Conservation (phyloP, 2,329 filamentous ascomycete species). For the Eurotiales sp. region DNA sequence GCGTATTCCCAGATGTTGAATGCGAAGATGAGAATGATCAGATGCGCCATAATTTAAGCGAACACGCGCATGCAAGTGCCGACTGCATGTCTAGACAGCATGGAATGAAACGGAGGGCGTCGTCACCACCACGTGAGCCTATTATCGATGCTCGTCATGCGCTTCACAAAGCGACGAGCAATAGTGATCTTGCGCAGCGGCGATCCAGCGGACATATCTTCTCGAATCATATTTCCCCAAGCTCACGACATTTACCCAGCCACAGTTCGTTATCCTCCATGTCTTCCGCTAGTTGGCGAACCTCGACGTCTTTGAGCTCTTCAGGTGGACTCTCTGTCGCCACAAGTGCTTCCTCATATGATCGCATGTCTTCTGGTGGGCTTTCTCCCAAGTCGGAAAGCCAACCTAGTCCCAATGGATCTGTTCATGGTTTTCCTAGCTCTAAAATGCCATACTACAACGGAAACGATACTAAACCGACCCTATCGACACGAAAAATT, state of each 20-base stretch:
- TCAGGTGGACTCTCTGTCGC: constrained; percentile 56
- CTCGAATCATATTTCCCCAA: constrained; percentile 52
- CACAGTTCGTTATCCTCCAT: constrained; percentile 63
- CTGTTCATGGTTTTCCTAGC: constrained; percentile 31
- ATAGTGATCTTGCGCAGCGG: constrained; percentile 53
- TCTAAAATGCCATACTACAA: constrained; percentile 25
- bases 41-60: constrained; percentile 36
- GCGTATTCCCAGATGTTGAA: constrained; percentile 50
- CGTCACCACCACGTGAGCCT: constrained; percentile 58
- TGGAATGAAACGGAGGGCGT: constrained; percentile 62
- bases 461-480: constrained; percentile 37
- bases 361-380: constrained; percentile 58
- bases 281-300: constrained; percentile 59
- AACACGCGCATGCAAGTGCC: constrained; percentile 34
- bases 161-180: constrained; percentile 35
- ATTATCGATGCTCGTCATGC: constrained; percentile 32
- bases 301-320: constrained; percentile 43
- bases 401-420: constrained; percentile 44
- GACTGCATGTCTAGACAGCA: constrained; percentile 40
- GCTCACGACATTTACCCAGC: constrained; percentile 52
- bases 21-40: constrained; percentile 38
- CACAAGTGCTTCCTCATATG: constrained; percentile 61
- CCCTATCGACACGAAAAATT: constrained; percentile 44
- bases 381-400: constrained; percentile 57
- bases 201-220: constrained; percentile 53